A percentile compares a stretch with the other conserved stretches of the same genome.
phyloP scores from a whole-genome alignment of 2,329 filamentous ascomycete species.

The Bipolaris zeicola region DNA sequence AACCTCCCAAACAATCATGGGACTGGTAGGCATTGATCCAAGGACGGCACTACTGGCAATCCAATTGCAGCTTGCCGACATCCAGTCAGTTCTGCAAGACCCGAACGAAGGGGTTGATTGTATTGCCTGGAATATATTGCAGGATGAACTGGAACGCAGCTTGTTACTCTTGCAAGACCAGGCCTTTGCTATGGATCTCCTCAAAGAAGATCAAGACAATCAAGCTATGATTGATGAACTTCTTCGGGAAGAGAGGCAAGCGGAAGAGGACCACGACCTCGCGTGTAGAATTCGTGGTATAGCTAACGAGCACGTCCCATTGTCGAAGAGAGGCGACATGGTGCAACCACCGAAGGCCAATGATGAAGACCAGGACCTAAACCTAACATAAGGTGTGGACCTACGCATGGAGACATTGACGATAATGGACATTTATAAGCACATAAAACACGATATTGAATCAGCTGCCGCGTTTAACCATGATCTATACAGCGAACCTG shows the following conservation, averaged over 20 bases:
- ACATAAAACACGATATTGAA: neutral
- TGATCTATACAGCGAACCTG: neutral
- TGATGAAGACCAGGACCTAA: neutral
- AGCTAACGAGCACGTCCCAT: neutral
- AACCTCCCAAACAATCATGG: conserved; percentile 4
- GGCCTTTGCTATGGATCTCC: conserved; percentile 13
- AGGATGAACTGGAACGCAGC: conserved; percentile 5
- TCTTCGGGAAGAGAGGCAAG: conserved; percentile 19
- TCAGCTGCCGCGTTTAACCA: neutral
- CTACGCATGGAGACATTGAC: neutral
- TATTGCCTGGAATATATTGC: neutral
- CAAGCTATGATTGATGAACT: conserved; percentile 5
- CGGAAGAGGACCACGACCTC: conserved; percentile 14
- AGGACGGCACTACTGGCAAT: conserved; percentile 12
- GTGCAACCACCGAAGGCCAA: neutral
- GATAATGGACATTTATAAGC: neutral
- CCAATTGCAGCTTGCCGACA: conserved; percentile 19
- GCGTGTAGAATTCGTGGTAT: conserved; percentile 6
- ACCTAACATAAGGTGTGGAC: neutral
- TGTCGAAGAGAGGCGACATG: neutral
- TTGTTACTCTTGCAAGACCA: conserved; percentile 11
- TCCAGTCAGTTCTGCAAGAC: conserved; percentile 7
- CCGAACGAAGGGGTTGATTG: neutral
- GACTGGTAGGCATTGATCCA: conserved; percentile 12
- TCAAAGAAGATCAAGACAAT: conserved; percentile 7